These are phyloP conservation scores for Sphagnurus paluster DNA, from an alignment of 1,284 basidiomycete genomes.

Conservation along the genomic window DNA sequence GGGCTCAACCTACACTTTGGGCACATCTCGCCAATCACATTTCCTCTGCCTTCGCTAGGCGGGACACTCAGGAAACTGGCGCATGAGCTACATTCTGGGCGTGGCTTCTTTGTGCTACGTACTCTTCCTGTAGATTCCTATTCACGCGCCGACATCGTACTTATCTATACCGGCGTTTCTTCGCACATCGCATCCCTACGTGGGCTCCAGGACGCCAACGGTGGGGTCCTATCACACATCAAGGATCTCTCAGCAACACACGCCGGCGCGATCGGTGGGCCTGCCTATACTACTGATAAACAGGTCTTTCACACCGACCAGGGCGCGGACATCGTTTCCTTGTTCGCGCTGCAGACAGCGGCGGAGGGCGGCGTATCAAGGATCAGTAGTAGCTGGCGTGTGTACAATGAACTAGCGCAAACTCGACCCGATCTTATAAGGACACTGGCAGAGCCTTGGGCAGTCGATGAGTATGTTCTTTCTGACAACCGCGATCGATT, in stretches of 20 bases:
- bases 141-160: conserved; percentile 32
- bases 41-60: conserved; percentile 36
- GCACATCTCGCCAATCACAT: conserved; percentile 30
- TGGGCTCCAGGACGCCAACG: conserved; percentile 42
- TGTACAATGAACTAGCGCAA: conserved; percentile 46
- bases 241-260: conserved; percentile 42
- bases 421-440: conserved; percentile 43
- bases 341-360: conserved; percentile 41
- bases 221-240: conserved; percentile 44
- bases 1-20: conserved; percentile 32
- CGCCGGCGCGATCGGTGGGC: conserved; percentile 37
- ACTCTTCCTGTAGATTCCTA: conserved; percentile 37
- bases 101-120: conserved; percentile 41
- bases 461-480: conserved; percentile 35
- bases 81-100: conserved; percentile 34
- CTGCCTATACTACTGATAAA: conserved; percentile 47
- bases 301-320: conserved; percentile 50
- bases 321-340: conserved; percentile 40
- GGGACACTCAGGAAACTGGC: conserved; percentile 27
- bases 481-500: neutral
- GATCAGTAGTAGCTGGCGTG: conserved; percentile 40
- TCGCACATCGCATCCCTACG: conserved; percentile 33
- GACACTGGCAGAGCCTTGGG: conserved; percentile 41
- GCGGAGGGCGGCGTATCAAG: conserved; percentile 42
- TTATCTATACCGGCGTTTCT: conserved; percentile 32